Base-by-base conservation (phyloP, 257 asterid genomes). In the Lavandula angustifolia region DNA sequence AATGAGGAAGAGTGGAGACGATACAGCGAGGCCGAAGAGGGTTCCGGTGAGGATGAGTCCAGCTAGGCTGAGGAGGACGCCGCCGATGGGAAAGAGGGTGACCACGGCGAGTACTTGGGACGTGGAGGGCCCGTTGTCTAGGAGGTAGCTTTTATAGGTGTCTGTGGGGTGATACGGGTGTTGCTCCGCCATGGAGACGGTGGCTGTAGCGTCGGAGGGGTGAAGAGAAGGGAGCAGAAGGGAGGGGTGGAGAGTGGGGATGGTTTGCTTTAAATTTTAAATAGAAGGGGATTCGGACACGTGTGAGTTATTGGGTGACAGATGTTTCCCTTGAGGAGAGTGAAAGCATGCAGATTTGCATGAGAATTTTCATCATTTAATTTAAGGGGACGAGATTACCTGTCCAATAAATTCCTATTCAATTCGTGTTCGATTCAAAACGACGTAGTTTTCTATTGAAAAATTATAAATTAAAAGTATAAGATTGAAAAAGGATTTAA, bases 41-140 rank as follows among this genome's bases (percentile, higher is more conserved):
- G 95, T 79, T 12, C 84, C 94, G 43, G 78, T 69, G 49, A 89
- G 79, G 0, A 62, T 79, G 44, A 84, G 42, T 3, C 87, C 96
- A 9, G 96, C 74, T 1, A 86, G 83, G 73, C 61, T 27, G 44
- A 90, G 80, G 67, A 90, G 86, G 51, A 49, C 27, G 6, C 79
- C 84, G 35, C 88, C 97, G 29, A 85, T 33, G 4, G 97, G 92
- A 72, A 88, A 68, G 62, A 86, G 92, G 5, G 87, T 75, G 38
- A 76, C 84, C 10, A 82, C 83, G 48, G 87, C 83, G 14, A 88
- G 67, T 31, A 81, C 18, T 73, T 82, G 84, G 14, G 81, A 62
- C 48, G 85, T 74, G 51, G 86, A 63, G 9, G 94, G 88, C 7
- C 73, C 67, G 40, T 61, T 72, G 1, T 71, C 72, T 12, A 67